Percentiles rank a stretch among this genome's conserved stretches.
Evolutionary conservation across 2,329 filamentous ascomycete genomes (phyloP).

Genomic region (Fusarium sororula): DNA sequence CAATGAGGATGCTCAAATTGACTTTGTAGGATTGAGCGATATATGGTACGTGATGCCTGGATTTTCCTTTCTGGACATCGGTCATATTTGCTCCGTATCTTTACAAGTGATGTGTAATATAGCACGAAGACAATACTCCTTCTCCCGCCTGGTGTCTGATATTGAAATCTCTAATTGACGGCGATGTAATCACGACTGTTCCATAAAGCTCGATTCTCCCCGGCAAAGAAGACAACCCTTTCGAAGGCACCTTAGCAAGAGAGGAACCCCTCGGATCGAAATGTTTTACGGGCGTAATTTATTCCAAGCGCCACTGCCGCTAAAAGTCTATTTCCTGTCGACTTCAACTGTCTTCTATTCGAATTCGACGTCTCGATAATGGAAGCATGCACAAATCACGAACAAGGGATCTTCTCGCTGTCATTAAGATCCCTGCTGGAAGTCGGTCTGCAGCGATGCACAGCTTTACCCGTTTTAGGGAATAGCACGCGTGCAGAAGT

Average conservation of each 20-base stretch:
- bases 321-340: too few relatives aligned
- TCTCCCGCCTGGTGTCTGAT: not conserved
- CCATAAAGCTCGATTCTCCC: not conserved
- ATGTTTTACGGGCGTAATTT: not conserved
- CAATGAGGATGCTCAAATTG: not conserved
- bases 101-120: not conserved
- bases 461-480: slow-evolving; percentile 13
- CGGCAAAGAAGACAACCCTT: not conserved
- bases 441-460: not conserved
- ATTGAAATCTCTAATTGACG: too few relatives aligned
- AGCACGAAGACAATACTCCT: not conserved
- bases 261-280: not conserved
- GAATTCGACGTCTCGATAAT: not conserved
- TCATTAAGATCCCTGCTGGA: not conserved
- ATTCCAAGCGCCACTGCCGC: not conserved
- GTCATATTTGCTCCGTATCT: not conserved
- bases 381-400: not conserved
- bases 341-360: not conserved
- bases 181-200: not conserved
- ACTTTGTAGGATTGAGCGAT: fast-evolving
- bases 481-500: not conserved
- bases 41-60: not conserved
- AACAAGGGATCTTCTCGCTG: not conserved
- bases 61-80: too few relatives aligned
- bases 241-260: not conserved